Evolutionary conservation across 768 basidiomycete genomes (phyloP).

Genomic region (Phylloporus sp.): DNA sequence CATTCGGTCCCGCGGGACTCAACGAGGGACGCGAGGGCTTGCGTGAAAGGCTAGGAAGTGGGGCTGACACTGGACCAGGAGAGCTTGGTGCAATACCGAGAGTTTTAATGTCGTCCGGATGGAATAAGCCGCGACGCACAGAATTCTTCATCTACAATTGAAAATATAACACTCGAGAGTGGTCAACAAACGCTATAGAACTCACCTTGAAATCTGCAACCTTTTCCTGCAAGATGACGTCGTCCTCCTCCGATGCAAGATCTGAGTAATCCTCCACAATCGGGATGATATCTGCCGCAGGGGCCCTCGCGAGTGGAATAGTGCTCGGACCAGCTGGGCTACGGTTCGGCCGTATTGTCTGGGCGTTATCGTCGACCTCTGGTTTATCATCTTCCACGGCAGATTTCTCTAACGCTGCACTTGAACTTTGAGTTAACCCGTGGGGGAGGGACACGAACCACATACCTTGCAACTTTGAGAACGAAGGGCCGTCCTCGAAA

Average conservation of each 20-base stretch:
- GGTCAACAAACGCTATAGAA: not conserved
- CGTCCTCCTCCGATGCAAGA: conserved; percentile 75
- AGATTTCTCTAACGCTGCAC: conserved; percentile 59
- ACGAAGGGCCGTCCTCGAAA: conserved; percentile 90
- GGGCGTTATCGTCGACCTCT: conserved; percentile 67
- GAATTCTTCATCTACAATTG: conserved; percentile 63
- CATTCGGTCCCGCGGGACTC: conserved; percentile 38
- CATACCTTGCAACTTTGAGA: conserved; percentile 72
- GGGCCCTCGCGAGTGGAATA: conserved; percentile 56
- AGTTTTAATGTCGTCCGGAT: conserved; percentile 86
- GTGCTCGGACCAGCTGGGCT: conserved; percentile 57
- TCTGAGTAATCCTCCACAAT: conserved; percentile 94
- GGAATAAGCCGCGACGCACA: conserved; percentile 71
- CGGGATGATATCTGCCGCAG: conserved; percentile 56
- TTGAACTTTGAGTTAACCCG: not conserved
- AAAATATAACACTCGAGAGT: not conserved
- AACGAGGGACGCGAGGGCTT: conserved; percentile 53
- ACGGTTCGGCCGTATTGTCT: conserved; percentile 72
- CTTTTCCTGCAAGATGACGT: conserved; percentile 65
- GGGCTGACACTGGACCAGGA: conserved; percentile 65
- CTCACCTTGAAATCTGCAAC: conserved; percentile 80
- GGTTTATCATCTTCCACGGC: conserved; percentile 52
- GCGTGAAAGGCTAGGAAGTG: conserved; percentile 52
- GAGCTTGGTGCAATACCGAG: conserved; percentile 49
- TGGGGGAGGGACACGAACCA: not conserved